Conservation (phyloP, 108 stramenopile genomes). For the Hondaea fermentalgiana region DNA sequence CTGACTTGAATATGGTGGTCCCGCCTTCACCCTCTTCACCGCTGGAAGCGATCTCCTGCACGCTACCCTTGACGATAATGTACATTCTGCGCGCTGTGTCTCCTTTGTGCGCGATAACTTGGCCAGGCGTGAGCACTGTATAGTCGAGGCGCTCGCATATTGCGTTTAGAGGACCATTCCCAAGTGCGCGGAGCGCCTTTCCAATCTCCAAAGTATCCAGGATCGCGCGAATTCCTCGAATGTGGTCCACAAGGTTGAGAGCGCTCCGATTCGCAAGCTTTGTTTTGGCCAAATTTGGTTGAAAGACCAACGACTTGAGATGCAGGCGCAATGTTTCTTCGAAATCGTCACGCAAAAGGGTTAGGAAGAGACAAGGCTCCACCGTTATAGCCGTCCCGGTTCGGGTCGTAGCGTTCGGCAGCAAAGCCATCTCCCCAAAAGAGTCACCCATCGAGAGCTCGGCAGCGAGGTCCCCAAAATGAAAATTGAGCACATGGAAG, state of each 20-base stretch:
- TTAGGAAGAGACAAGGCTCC: background rate
- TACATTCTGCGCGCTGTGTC: background rate
- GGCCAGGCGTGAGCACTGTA: background rate
- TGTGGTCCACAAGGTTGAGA: background rate
- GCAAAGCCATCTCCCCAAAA: constrained; percentile 3
- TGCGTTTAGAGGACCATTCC: background rate
- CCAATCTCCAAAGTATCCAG: background rate
- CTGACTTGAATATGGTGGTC: background rate
- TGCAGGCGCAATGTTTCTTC: background rate
- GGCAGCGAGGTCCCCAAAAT: background rate
- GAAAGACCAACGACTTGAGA: background rate
- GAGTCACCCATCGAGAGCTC: background rate
- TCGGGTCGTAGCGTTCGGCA: background rate
- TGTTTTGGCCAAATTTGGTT: background rate
- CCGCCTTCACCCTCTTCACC: background rate
- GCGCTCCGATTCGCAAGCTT: background rate
- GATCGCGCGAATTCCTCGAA: background rate
- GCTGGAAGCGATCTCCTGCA: background rate
- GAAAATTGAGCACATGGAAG: background rate
- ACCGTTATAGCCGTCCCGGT: background rate
- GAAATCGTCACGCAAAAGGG: background rate
- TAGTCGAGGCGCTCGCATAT: background rate
- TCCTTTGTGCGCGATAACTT: background rate
- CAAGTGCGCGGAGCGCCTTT: background rate
- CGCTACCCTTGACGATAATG: background rate